Evolutionary conservation across 306 rosid genomes (phyloP).

Genomic region (Begonia fuchsioides): DNA sequence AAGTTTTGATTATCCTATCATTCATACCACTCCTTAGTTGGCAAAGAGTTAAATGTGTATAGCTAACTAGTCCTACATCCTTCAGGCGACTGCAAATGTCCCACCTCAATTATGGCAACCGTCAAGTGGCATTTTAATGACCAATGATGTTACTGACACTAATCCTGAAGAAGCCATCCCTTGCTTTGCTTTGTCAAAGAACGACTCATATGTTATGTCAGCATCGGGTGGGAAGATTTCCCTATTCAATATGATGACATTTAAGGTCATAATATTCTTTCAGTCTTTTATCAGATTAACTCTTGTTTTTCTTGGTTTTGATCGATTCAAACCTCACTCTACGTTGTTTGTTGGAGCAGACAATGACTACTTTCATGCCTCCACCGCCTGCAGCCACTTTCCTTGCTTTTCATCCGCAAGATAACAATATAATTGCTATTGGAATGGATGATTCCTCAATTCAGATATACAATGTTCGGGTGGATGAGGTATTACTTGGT

Average conservation of each 20-base stretch:
- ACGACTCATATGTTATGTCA: slow-evolving; percentile 96
- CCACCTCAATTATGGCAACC: slow-evolving; percentile 94
- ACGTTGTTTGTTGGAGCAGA: slow-evolving; percentile 43
- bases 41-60: slow-evolving; percentile 8
- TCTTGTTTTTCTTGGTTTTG: slow-evolving; percentile 6
- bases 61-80: slow-evolving; percentile 13
- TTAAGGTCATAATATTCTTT: slow-evolving; percentile 39
- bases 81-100: slow-evolving; percentile 78
- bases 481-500: slow-evolving; percentile 62
- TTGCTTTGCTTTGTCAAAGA: slow-evolving; percentile 89
- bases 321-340: slow-evolving; percentile 10
- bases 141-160: slow-evolving; percentile 63
- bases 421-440: slow-evolving; percentile 90
- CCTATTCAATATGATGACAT: slow-evolving; percentile 94
- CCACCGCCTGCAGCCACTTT: slow-evolving; percentile 97
- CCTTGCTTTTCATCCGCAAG: slow-evolving; percentile 96
- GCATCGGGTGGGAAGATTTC: slow-evolving; percentile 97
- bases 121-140: slow-evolving; percentile 87
- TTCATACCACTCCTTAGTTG: slow-evolving; percentile 1
- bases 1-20: slow-evolving; percentile 10
- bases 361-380: slow-evolving; percentile 98
- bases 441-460: slow-evolving; percentile 97
- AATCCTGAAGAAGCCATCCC: slow-evolving; percentile 76
- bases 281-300: background rate
- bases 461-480: slow-evolving; percentile 90